Percentiles rank a stretch among this genome's conserved stretches.
These are phyloP conservation scores for Aspergillus sp. DNA, from an alignment of 2,329 filamentous ascomycete genomes.

Conservation along the genomic window DNA sequence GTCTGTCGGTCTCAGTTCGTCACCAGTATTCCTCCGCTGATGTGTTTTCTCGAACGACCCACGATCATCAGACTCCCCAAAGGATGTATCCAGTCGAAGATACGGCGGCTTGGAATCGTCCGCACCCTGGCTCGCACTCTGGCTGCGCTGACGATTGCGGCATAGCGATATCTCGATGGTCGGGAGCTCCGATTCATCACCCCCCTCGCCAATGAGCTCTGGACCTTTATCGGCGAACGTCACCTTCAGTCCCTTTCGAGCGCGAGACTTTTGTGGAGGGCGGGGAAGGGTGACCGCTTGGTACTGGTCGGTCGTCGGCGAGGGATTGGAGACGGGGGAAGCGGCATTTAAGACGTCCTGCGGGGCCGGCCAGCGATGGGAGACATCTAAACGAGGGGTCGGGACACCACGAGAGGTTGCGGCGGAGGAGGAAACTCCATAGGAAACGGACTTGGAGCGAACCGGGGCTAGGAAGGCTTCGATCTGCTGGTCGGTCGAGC, in stretches of 20 bases:
- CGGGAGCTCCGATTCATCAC: constrained; percentile 76
- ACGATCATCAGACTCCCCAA: constrained; percentile 19
- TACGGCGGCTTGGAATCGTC: constrained; percentile 18
- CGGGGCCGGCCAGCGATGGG: constrained; percentile 32
- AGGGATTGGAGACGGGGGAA: constrained; percentile 15
- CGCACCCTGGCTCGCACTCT: constrained; percentile 19
- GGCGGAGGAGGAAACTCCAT: constrained; percentile 10
- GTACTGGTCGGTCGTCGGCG: constrained; percentile 21
- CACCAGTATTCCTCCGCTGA: constrained; percentile 14
- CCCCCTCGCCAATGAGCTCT: constrained; percentile 84
- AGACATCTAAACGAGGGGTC: constrained; percentile 35
- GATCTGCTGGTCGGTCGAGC: constrained; percentile 46
- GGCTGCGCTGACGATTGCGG: constrained; percentile 24
- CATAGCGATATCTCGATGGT: constrained; percentile 66
- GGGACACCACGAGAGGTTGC: constrained; percentile 27
- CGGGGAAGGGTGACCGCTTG: constrained; percentile 17
- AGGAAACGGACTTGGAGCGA: constrained; percentile 37
- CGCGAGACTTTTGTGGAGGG: constrained; percentile 36
- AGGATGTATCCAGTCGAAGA: constrained; percentile 33
- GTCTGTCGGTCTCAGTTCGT: constrained; percentile 12
- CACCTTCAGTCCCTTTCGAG: constrained; percentile 68
- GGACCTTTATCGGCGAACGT: constrained; percentile 70
- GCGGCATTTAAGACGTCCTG: constrained; percentile 23
- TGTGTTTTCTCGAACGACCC: constrained; percentile 7
- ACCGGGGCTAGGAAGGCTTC: constrained; percentile 58